A percentile compares a stretch with the other conserved stretches of the same genome.
Evolutionary conservation across 2,329 filamentous ascomycete genomes (phyloP).

Genomic region (Paraconiothyrium brasiliense): DNA sequence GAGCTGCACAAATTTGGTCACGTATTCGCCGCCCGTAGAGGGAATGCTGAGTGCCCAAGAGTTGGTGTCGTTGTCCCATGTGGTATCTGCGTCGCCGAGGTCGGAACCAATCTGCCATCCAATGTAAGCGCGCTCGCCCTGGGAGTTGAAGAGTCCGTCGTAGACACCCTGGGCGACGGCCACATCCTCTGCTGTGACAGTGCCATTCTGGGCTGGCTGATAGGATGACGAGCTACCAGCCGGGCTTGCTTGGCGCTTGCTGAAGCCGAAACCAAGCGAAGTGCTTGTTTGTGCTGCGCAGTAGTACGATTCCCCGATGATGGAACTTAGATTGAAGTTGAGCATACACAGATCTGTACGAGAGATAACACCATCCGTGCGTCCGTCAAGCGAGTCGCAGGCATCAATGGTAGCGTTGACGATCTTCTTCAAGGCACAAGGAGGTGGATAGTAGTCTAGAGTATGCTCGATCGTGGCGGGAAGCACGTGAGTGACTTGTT

Average conservation of each 20-base stretch:
- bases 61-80: conserved; percentile 45
- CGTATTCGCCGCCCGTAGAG: conserved; percentile 52
- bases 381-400: conserved; percentile 66
- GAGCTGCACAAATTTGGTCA: conserved; percentile 56
- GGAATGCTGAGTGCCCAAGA: conserved; percentile 46
- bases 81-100: conserved; percentile 48
- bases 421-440: conserved; percentile 61
- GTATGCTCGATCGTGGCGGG: conserved; percentile 52
- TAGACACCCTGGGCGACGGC: conserved; percentile 35
- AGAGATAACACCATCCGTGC: conserved; percentile 63
- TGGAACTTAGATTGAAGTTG: conserved; percentile 57
- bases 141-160: conserved; percentile 52
- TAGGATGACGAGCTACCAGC: conserved; percentile 18
- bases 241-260: conserved; percentile 21
- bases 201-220: conserved; percentile 45
- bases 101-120: conserved; percentile 46
- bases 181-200: conserved; percentile 41
- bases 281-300: conserved; percentile 47
- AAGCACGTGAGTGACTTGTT: conserved; percentile 57
- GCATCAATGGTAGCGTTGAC: conserved; percentile 64
- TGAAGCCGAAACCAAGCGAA: conserved; percentile 30
- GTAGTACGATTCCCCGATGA: conserved; percentile 59
- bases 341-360: conserved; percentile 60
- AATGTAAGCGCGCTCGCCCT: conserved; percentile 54
- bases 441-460: conserved; percentile 53